Base-by-base conservation (phyloP, 2,329 filamentous ascomycete species). In the Ramularia endophylla region DNA sequence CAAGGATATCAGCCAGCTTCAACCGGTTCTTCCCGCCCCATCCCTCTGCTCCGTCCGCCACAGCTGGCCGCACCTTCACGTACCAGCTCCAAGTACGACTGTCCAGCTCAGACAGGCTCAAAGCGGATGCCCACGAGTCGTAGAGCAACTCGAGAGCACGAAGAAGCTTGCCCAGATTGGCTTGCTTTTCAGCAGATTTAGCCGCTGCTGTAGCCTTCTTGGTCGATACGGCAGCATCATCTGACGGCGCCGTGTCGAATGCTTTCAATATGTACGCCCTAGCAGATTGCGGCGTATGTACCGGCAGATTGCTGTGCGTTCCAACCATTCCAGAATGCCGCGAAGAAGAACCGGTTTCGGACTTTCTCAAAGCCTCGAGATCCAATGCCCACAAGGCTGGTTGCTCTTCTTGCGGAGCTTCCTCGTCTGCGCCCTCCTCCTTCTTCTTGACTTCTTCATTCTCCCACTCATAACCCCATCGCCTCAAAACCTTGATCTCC, bases 21-120 rank as follows among this genome's bases (percentile, higher is more conserved):
- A 94, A 69, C 40, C 70, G 67, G 1, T 84, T 86, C 62, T 90
- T 92, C 9, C 83, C 84, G 19, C 87, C 87, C 87, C 87, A 94
- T 2, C 88, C 87, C 15, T 79, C 77, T 35, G 78, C 77, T 0
- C 87, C 88, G 42, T 72, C 66, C 44, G 85, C 80, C 2, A 94
- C 83, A 15, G 86, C 81, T 1, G 87, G 87, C 48, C 88, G 71
- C 15, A 89, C 78, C 16, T 76, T 73, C 2, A 83, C 70, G 63
- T 94, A 94, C 87, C 87, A 94, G 8, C 69, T 69, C 85, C 87
- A 94, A 13, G 86, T 85, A 44, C 80, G 75, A 47, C 74, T 73
- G 58, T 94, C 85, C 38, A 94, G 67, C 54, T 94, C 85, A 12
- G 75, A 70, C 3, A 67, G 65, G 18, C 65, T 71, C 25, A 94